Conservation (phyloP, 495 filamentous ascomycete genomes). For the Neurospora sp. region DNA sequence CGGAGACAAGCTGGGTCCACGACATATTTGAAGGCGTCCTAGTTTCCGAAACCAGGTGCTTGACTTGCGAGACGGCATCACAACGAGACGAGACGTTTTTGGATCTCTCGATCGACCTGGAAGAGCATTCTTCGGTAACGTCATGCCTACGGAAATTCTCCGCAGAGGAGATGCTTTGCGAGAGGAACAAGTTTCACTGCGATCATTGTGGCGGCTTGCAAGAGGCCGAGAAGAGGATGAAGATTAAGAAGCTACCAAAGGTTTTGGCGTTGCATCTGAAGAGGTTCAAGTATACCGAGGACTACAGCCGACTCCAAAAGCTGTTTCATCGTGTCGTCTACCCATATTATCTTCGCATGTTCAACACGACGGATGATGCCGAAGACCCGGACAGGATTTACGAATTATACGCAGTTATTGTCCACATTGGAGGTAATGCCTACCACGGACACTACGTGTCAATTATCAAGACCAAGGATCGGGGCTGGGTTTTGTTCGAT, state of each 20-base stretch:
- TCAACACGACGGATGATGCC: conserved; percentile 96
- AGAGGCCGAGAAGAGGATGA: conserved; percentile 98
- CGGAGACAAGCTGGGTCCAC: conserved; percentile 82
- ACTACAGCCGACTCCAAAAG: conserved; percentile 86
- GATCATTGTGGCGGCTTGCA: conserved; percentile 94
- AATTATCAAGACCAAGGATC: conserved; percentile 94
- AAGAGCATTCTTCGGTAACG: conserved; percentile 92
- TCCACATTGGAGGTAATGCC: conserved; percentile 95
- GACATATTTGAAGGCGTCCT: conserved; percentile 92
- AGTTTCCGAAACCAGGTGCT: conserved; percentile 91
- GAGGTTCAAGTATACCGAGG: conserved; percentile 95
- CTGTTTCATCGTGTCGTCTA: conserved; percentile 96
- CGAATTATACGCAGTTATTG: conserved; percentile 96
- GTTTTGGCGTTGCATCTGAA: conserved; percentile 91
- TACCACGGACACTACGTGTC: conserved; percentile 97
- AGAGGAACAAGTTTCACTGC: conserved; percentile 97
- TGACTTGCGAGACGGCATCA: conserved; percentile 93
- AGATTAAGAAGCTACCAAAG: conserved; percentile 88
- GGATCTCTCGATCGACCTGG: conserved; percentile 90
- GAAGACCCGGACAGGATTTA: conserved; percentile 92
- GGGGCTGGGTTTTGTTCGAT: conserved; percentile 92
- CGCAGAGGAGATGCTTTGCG: conserved; percentile 96
- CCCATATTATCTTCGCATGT: conserved; percentile 89
- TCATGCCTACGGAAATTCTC: conserved; percentile 93
- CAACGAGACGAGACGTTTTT: conserved; percentile 92